Base-by-base conservation (phyloP, 495 filamentous ascomycete genomes). In the Parathielavia hyrcaniae region DNA sequence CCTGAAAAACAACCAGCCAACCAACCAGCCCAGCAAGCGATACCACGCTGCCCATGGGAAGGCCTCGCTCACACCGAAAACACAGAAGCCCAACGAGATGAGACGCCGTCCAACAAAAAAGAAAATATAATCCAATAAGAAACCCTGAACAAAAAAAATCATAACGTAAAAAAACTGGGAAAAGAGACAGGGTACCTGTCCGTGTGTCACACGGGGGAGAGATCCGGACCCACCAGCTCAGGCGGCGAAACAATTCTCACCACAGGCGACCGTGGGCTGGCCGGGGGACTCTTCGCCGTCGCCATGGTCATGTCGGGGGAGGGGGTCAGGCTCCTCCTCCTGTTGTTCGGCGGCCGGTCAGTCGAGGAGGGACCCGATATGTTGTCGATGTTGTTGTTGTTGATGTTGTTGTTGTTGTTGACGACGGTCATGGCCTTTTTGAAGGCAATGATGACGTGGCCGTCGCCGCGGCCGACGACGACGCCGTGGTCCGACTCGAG, bases 401-500 rank as follows among this genome's bases (percentile, higher is more conserved):
- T 32, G 52, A 7, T 9, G 49, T 26, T 36, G 53, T 19, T 46
- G 41, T 8, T 45, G 51, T 40, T 22, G 22, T 43, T 47, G 51
- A 50, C 17, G 41, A 66, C 40, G 11, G 54, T 64, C 67, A 67
- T 63, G 32, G 39, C 39, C 53, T 60, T 68, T 13, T 54, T 50
- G 36, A 69, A 69, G 7, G 59, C 61, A 12, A 69, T 62, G 36
- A 70, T 64, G 26, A 70, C 64, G 14, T 64, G 58, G 12, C 64
- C 64, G 47, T 60, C 52, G 14, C 52, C 45, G 8, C 60, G 48
- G 36, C 65, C 61, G n/a, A 69, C n/a, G n/a, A 69, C 57, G 9
- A 48, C 49, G 43, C 67, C 67, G 1, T 64, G 58, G 11, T 67
- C 63, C 8, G 52, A 36, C 8, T 34, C 40, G 36, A 66, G 53